Evolutionary conservation across 345 rosid genomes (phyloP).

Genomic region (Lepidium aucheri): DNA sequence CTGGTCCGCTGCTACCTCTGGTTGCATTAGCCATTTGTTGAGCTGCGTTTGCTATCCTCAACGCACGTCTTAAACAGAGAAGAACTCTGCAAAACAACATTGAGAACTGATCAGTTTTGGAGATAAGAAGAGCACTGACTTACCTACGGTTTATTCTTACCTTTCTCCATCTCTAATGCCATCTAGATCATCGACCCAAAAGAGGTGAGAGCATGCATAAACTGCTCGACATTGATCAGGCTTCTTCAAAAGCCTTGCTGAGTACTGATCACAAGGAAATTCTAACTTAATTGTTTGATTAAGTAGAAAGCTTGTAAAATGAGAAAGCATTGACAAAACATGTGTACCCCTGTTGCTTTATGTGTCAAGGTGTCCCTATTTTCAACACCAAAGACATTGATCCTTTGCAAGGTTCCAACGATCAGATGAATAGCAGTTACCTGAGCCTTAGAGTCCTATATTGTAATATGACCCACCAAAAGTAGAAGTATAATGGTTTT

Average conservation of each 20-base stretch:
- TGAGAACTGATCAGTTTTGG: not conserved
- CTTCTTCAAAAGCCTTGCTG: constrained; percentile 88
- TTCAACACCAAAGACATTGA: constrained; percentile 80
- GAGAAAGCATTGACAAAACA: not conserved
- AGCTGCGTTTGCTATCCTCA: constrained; percentile 88
- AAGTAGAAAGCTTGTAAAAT: not conserved
- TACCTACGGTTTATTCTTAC: constrained; percentile 24
- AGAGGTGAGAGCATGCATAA: constrained; percentile 86
- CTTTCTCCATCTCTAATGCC: constrained; percentile 80
- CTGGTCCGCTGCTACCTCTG: constrained; percentile 74
- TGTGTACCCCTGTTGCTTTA: constrained; percentile 85
- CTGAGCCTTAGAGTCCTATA: constrained; percentile 79
- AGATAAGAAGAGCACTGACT: not conserved
- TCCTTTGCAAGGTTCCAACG: constrained; percentile 80
- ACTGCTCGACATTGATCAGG: constrained; percentile 96
- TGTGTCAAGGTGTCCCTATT: constrained; percentile 85
- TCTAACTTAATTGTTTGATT: not conserved
- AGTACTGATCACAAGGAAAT: constrained; percentile 44
- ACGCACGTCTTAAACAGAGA: constrained; percentile 75
- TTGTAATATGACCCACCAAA: constrained; percentile 1
- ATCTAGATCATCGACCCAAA: constrained; percentile 70
- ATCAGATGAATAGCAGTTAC: constrained; percentile 80
- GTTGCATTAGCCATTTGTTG: constrained; percentile 78
- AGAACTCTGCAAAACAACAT: constrained; percentile 46
- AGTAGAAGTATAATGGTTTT: not conserved